These are phyloP conservation scores for Zymoseptoria passerinii DNA, from an alignment of 2,329 filamentous ascomycete genomes.

Conservation along the genomic window DNA sequence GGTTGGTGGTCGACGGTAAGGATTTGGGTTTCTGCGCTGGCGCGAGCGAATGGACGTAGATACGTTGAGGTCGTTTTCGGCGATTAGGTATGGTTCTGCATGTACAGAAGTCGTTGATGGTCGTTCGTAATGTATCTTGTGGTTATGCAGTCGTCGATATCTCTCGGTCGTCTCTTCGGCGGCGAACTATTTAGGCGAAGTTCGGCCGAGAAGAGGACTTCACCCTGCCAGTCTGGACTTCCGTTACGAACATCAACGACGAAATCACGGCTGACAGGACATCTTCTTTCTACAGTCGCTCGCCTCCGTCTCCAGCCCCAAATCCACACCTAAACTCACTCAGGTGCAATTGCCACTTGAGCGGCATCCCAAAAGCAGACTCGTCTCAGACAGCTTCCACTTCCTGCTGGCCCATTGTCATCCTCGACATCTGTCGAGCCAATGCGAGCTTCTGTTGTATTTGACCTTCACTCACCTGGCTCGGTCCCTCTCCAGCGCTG, in stretches of 20 bases:
- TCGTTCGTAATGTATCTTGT: neutral
- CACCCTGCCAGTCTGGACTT: neutral
- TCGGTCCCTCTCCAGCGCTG: constrained; percentile 29
- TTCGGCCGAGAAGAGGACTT: neutral
- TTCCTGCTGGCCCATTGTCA: neutral
- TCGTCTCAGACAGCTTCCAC: too few species aligned
- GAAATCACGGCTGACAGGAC: neutral
- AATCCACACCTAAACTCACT: too few species aligned
- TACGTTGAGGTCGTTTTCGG: neutral
- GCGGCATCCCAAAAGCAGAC: too few species aligned
- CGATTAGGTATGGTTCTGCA: neutral
- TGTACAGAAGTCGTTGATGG: neutral
- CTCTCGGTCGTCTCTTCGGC: neutral
- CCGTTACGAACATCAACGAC: neutral
- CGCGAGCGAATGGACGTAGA: neutral
- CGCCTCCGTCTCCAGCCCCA: too few species aligned
- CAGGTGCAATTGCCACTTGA: too few species aligned
- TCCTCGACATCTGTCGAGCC: neutral
- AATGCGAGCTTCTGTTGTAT: neutral
- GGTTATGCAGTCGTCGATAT: neutral
- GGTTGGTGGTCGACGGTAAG: constrained; percentile 3
- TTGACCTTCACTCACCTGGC: constrained; percentile 12
- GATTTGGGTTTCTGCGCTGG: neutral
- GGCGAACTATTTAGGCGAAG: neutral
- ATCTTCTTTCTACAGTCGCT: too few species aligned